phyloP scores from a whole-genome alignment of 352 stramenopile genomes.

The Hyaloperonospora brassicae region DNA sequence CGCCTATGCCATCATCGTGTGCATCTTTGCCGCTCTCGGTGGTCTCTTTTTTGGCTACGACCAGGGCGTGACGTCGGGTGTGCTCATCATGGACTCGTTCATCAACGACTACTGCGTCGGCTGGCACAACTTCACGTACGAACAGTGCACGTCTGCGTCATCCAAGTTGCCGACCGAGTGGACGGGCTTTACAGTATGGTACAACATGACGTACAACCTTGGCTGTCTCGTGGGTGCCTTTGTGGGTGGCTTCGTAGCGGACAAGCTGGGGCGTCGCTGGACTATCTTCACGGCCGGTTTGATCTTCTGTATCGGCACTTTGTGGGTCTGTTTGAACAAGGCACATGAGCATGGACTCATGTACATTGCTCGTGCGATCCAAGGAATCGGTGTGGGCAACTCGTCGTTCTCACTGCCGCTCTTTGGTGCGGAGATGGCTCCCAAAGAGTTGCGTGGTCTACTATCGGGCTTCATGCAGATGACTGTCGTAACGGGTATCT shows the following conservation, averaged over 20 bases:
- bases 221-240: conserved; percentile 29
- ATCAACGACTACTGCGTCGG: conserved; percentile 33
- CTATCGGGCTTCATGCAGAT: conserved; percentile 34
- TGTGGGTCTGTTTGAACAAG: conserved; percentile 27
- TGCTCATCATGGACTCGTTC: conserved; percentile 42
- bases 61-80: conserved; percentile 27
- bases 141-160: conserved; percentile 15
- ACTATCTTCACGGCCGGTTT: conserved; percentile 33
- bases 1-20: conserved; percentile 30
- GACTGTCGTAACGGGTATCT: conserved; percentile 25
- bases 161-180: conserved; percentile 23
- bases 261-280: conserved; percentile 26
- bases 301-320: conserved; percentile 32
- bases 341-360: conserved; percentile 16
- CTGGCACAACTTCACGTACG: conserved; percentile 25
- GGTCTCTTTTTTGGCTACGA: conserved; percentile 30
- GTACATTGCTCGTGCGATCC: conserved; percentile 23
- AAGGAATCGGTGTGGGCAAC: conserved; percentile 34
- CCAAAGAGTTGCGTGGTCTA: conserved; percentile 23
- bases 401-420: conserved; percentile 34
- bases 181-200: conserved; percentile 17
- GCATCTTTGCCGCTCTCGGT: conserved; percentile 23
- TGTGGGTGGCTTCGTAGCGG: conserved; percentile 27
- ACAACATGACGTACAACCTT: conserved; percentile 38
- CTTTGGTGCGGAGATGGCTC: conserved; percentile 32